phyloP scores from a whole-genome alignment of 2,329 filamentous ascomycete species.

The Aspergillus fumigatus region DNA sequence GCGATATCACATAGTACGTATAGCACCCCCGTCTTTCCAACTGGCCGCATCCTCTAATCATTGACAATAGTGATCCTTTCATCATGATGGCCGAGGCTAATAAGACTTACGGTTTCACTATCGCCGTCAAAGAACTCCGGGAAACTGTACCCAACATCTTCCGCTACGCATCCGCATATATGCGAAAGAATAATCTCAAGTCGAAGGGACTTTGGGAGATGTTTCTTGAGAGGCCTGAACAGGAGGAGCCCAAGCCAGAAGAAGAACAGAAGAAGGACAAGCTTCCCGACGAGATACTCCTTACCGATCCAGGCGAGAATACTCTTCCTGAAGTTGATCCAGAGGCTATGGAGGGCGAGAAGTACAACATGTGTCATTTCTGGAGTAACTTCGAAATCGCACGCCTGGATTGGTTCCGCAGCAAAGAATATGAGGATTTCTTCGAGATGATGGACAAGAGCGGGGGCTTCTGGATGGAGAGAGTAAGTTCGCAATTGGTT shows the following conservation, averaged over 20 bases:
- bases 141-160: conserved; percentile 99
- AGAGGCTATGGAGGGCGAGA: conserved; percentile 93
- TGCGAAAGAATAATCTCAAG: conserved; percentile 81
- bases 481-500: conserved; percentile 57
- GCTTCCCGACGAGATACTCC: conserved; percentile 76
- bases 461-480: conserved; percentile 98
- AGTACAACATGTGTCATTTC: conserved; percentile 99
- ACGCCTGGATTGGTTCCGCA: conserved; percentile 88
- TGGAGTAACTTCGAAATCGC: conserved; percentile 99
- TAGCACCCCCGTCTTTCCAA: conserved; percentile 10
- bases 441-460: conserved; percentile 99
- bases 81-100: conserved; percentile 88
- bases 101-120: conserved; percentile 98
- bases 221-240: conserved; percentile 74
- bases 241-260: conserved; percentile 50
- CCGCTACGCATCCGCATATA: conserved; percentile 97
- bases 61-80: conserved; percentile 72
- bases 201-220: conserved; percentile 97
- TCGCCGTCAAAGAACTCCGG: conserved; percentile 94
- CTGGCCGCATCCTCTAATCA: conserved; percentile 26
- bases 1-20: conserved; percentile 92
- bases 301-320: conserved; percentile 66
- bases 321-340: conserved; percentile 77
- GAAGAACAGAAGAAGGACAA: conserved; percentile 59
- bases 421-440: conserved; percentile 95